Base-by-base conservation (phyloP, 176 grass and related monocot genomes). In the Avena insularis region DNA sequence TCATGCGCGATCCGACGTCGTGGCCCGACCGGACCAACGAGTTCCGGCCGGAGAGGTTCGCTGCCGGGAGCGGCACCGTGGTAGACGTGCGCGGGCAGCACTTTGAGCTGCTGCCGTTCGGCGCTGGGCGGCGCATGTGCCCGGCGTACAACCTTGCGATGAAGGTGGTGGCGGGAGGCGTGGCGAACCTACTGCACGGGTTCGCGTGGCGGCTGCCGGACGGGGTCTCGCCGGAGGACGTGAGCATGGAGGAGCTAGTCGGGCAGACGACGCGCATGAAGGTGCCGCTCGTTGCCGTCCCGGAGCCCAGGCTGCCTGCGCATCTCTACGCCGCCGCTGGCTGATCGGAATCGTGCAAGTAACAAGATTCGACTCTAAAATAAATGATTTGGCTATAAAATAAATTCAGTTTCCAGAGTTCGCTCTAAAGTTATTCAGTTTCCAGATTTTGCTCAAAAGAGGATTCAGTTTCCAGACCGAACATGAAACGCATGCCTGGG, bases 81-180 rank as follows among this genome's bases (percentile, higher is more conserved):
- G 92, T 55, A 55, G 53, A 95, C 83, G 81, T 88, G 13, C 55
- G 80, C 36, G 93, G 93, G 6, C 77, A 87, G 36, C 82, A 92
- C 85, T 90, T 86, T 54, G 82, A 92, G 87, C 77, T 95, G 56
- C 74, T 92, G 82, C 88, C 93, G 8, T 95, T 95, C 67, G 93
- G 93, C 0, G 68, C 88, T 3, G 88, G 93, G 6, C 72, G 93
- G 53, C 79, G 93, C 38, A 90, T 95, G 14, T 95, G 93, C 82
- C 92, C 92, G 20, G 93, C 90, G 57, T 64, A 77, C 54, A 72
- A 13, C 35, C 93, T 92, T 9, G 93, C 87, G 6, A 77, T 92
- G 71, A 92, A 90, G 88, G 25, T 95, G 73, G 82, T 95, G 46
- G 60, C 81, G 2, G 40, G 64, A 49, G 87, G 85, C 74, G 15